Base-by-base conservation (phyloP, 345 rosid genomes). In the Noccaea caerulescens region DNA sequence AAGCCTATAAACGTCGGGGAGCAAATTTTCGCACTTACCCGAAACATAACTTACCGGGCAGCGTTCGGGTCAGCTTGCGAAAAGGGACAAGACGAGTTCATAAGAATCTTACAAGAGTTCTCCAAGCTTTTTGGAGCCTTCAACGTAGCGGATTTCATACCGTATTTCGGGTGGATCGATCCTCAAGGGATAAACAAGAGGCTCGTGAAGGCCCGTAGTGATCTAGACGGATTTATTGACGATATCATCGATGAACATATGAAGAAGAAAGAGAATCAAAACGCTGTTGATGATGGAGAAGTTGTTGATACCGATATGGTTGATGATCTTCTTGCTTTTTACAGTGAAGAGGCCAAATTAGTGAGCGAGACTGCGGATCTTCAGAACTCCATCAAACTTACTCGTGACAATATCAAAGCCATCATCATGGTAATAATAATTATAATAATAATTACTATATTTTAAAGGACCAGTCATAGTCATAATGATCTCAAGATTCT, bases 121-220 rank as follows among this genome's bases (percentile, higher is more conserved):
- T 95, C 99, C 1, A 90, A 88, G 86, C 88, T 95, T 0, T 95
- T 95, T 53, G 99, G 99, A 7, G 98, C 97, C 4, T 95, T 95
- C 38, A 95, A 95, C 66, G 77, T 95, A 10, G 96, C 97, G 0
- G 99, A 95, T 75, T 92, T 92, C 65, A 78, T 92, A 7, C 98
- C 98, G 4, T 82, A 72, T 63, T 84, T 90, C 5, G 82, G 82
- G 10, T 83, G 96, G 94, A 66, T 85, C 4, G 99, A 88, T 66
- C 97, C 90, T 0, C 92, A 90, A 44, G 96, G 98, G n/a, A 78
- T 95, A 39, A 83, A 71, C 27, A 14, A 38, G 3, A 58, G 99
- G 45, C 81, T 90, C 1, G 76, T 39, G 25, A 83, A 84, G 57
- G 99, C 99, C 53, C 89, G 99, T 6, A 20, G 39, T 1, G 72